Percentiles rank a stretch among this genome's conserved stretches.
Conservation (phyloP, 1,284 basidiomycete species). For the Earliella scabrosa region DNA sequence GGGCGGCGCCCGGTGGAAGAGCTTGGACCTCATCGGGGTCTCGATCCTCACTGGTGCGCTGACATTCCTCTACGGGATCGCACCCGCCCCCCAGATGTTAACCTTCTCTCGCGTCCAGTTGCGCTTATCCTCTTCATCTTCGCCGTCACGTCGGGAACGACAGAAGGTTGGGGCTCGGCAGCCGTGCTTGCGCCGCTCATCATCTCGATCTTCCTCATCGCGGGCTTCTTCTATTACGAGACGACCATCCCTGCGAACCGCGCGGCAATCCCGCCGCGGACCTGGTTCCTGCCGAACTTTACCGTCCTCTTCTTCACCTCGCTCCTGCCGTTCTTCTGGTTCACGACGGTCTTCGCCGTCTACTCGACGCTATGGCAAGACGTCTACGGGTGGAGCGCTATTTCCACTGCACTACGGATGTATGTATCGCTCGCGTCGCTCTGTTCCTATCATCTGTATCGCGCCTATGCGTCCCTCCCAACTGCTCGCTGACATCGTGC, state of each 20-base stretch:
- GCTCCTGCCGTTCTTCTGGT: slow-evolving; percentile 48
- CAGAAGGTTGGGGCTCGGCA: slow-evolving; percentile 46
- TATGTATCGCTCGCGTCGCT: slow-evolving; percentile 25
- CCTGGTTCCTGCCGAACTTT: slow-evolving; percentile 49
- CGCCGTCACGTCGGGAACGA: slow-evolving; percentile 50
- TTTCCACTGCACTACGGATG: slow-evolving; percentile 45
- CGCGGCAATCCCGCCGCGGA: slow-evolving; percentile 46
- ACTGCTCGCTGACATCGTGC: too few species aligned
- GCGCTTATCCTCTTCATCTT: slow-evolving; percentile 50
- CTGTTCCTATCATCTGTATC: too few species aligned
- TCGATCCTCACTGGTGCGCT: slow-evolving; percentile 42
- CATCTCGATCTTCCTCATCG: slow-evolving; percentile 43
- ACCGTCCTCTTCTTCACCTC: slow-evolving; percentile 42
- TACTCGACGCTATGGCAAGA: slow-evolving; percentile 45
- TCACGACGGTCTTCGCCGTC: slow-evolving; percentile 41
- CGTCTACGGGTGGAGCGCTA: slow-evolving; percentile 42
- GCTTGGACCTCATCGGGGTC: slow-evolving; percentile 46
- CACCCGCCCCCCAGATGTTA: too few species aligned
- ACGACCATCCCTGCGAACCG: slow-evolving; percentile 38
- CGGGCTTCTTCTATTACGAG: slow-evolving; percentile 48
- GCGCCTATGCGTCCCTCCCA: too few species aligned
- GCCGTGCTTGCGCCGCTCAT: slow-evolving; percentile 47
- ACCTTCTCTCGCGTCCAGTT: slow-evolving; percentile 18
- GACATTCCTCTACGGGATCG: not conserved
- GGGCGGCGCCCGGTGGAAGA: slow-evolving; percentile 31